Evolutionary conservation across 2,329 filamentous ascomycete genomes (phyloP).

Genomic region (Fusarium armeniacum): DNA sequence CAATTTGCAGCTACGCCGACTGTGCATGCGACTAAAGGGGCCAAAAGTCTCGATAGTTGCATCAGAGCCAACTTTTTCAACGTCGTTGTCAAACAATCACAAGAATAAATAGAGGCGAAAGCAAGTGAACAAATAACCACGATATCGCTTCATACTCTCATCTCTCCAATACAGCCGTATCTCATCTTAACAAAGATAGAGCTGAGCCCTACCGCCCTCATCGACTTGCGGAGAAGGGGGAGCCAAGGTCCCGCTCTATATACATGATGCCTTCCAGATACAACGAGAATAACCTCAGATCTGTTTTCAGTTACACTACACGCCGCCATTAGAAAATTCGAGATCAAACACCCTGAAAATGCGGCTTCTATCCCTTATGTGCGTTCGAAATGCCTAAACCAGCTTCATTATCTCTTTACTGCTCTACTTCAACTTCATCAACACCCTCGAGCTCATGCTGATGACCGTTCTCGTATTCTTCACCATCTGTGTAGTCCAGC

Average conservation of each 20-base stretch:
- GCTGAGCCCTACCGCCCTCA: conserved; percentile 26
- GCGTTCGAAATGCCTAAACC: conserved; percentile 47
- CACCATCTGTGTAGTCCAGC: conserved; percentile 68
- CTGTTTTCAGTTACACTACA: conserved; percentile 44
- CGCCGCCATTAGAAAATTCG: conserved; percentile 48
- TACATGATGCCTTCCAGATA: conserved; percentile 49
- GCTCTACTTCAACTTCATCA: conserved; percentile 60
- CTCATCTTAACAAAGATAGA: conserved; percentile 49
- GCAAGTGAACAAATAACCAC: conserved; percentile 39
- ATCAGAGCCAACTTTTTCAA: conserved; percentile 7
- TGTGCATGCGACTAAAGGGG: conserved; percentile 44
- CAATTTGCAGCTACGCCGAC: conserved; percentile 25
- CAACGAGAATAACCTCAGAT: conserved; percentile 43
- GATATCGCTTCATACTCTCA: conserved; percentile 42
- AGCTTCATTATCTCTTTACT: conserved; percentile 49
- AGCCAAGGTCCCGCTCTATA: conserved; percentile 36
- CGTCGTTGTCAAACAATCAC: conserved; percentile 12
- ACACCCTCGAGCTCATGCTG: conserved; percentile 65
- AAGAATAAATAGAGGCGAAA: neutral
- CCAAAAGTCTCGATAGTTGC: conserved; percentile 23
- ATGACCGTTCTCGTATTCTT: conserved; percentile 61
- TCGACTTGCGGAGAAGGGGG: conserved; percentile 41
- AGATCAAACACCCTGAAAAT: conserved; percentile 52
- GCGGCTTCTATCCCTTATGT: conserved; percentile 50
- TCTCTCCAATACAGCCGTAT: conserved; percentile 47